Evolutionary conservation across 495 filamentous ascomycete genomes (phyloP).

Genomic region (Apiosordaria backusii): DNA sequence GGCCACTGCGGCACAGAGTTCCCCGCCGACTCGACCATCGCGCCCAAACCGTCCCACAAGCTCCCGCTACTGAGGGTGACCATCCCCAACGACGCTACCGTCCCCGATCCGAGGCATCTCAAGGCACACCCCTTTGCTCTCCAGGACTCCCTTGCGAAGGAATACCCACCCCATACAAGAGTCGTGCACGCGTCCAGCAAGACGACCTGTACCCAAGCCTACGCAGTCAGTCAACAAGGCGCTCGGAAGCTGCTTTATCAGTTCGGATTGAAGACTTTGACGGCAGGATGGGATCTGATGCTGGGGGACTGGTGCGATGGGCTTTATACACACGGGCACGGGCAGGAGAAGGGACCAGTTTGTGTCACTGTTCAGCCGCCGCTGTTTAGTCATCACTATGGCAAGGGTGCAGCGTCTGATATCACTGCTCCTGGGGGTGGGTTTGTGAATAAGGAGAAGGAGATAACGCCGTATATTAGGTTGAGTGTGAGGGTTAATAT

Average conservation of each 20-base stretch:
- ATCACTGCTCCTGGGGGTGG: slow-evolving; percentile 46
- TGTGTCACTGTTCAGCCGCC: slow-evolving; percentile 48
- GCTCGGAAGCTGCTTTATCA: slow-evolving; percentile 42
- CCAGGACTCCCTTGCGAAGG: slow-evolving; percentile 34
- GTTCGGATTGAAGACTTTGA: slow-evolving; percentile 37
- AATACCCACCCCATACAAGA: slow-evolving; percentile 43
- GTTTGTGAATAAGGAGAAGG: slow-evolving; percentile 37
- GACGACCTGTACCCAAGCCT: slow-evolving; percentile 45
- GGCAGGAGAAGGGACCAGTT: slow-evolving; percentile 16
- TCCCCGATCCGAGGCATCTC: slow-evolving; percentile 39
- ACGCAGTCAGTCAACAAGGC: slow-evolving; percentile 44
- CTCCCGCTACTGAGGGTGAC: slow-evolving; percentile 31
- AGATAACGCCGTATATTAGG: slow-evolving; percentile 45
- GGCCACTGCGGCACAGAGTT: slow-evolving; percentile 49
- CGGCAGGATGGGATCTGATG: slow-evolving; percentile 44
- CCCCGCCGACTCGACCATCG: slow-evolving; percentile 20
- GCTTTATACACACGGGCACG: slow-evolving; percentile 9
- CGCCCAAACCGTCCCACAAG: not conserved
- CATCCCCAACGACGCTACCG: slow-evolving; percentile 38
- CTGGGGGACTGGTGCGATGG: slow-evolving; percentile 47
- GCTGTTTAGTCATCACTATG: slow-evolving; percentile 46
- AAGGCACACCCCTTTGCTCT: slow-evolving; percentile 45
- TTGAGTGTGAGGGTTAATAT: slow-evolving; percentile 45
- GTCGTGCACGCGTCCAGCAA: slow-evolving; percentile 41
- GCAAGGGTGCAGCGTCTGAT: slow-evolving; percentile 37